Evolutionary conservation across 257 asterid genomes (phyloP).

Genomic region (Fraxinus excelsior): DNA sequence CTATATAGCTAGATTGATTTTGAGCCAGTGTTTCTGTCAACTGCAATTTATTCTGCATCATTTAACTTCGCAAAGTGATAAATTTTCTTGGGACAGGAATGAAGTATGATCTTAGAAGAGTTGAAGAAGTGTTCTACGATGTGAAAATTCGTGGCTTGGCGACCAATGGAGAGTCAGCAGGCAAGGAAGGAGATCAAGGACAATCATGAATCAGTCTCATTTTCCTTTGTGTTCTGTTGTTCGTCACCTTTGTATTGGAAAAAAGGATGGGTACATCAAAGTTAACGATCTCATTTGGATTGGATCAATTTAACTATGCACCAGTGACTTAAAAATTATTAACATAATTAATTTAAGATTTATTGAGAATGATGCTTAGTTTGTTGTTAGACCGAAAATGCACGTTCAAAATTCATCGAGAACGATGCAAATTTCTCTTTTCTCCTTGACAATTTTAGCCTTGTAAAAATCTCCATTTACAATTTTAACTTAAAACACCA

Average conservation of each 20-base stretch:
- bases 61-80: background rate
- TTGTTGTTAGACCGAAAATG: background rate
- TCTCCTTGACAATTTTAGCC: too few species aligned
- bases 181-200: slow-evolving; percentile 38
- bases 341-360: too few species aligned
- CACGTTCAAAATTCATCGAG: background rate
- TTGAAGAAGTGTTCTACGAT: slow-evolving; percentile 88
- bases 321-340: too few species aligned
- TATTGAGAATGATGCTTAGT: background rate
- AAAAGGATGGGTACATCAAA: background rate
- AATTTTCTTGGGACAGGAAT: slow-evolving; percentile 57
- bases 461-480: too few species aligned
- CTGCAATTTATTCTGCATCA: slow-evolving; percentile 15
- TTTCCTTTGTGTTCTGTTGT: background rate
- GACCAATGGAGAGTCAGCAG: slow-evolving; percentile 32
- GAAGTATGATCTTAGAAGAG: slow-evolving; percentile 91
- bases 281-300: background rate
- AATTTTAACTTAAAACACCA: too few species aligned
- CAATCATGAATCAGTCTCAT: slow-evolving; percentile 26
- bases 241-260: background rate
- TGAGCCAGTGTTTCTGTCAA: background rate
- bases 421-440: too few species aligned
- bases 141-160: slow-evolving; percentile 91
- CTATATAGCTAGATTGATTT: background rate
- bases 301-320: background rate